phyloP scores from a whole-genome alignment of 1,284 basidiomycete genomes.

The Cutaneotrichosporon cutaneum region DNA sequence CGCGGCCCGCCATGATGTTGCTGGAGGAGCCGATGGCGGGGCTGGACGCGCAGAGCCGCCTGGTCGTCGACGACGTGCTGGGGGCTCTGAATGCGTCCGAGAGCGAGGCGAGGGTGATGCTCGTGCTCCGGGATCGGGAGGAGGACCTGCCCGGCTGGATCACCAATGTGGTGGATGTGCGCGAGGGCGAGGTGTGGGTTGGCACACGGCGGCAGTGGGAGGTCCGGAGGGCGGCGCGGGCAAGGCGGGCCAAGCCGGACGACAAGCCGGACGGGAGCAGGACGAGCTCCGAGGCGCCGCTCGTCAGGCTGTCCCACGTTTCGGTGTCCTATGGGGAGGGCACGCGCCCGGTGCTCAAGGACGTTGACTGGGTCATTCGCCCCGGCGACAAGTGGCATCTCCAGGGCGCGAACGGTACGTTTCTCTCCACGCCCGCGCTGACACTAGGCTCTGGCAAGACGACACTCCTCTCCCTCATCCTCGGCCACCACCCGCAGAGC shows the following conservation, averaged over 20 bases:
- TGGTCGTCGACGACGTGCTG: slow-evolving; percentile 40
- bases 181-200: slow-evolving; percentile 8
- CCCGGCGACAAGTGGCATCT: slow-evolving; percentile 84
- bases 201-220: slow-evolving; percentile 5
- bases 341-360: slow-evolving; percentile 63
- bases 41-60: slow-evolving; percentile 46
- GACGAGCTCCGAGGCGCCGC: slow-evolving; percentile 57
- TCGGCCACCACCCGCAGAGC: slow-evolving; percentile 92
- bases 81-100: slow-evolving; percentile 44
- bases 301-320: slow-evolving; percentile 66
- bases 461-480: slow-evolving; percentile 84
- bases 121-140: slow-evolving; percentile 71
- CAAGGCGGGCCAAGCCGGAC: not conserved
- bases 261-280: not conserved
- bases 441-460: slow-evolving; percentile 84
- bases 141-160: slow-evolving; percentile 78
- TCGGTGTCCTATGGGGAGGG: slow-evolving; percentile 71
- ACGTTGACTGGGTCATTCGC: slow-evolving; percentile 74
- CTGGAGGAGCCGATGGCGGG: slow-evolving; percentile 72
- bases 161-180: slow-evolving; percentile 62
- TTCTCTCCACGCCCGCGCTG: not conserved
- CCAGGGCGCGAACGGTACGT: slow-evolving; percentile 75
- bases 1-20: slow-evolving; percentile 67
- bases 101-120: slow-evolving; percentile 59
- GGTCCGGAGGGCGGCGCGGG: not conserved